Evolutionary conservation across 331 rosid species (phyloP), one percentile per base, ranked within the genome.

Genomic region (Malus hybrid): DNA sequence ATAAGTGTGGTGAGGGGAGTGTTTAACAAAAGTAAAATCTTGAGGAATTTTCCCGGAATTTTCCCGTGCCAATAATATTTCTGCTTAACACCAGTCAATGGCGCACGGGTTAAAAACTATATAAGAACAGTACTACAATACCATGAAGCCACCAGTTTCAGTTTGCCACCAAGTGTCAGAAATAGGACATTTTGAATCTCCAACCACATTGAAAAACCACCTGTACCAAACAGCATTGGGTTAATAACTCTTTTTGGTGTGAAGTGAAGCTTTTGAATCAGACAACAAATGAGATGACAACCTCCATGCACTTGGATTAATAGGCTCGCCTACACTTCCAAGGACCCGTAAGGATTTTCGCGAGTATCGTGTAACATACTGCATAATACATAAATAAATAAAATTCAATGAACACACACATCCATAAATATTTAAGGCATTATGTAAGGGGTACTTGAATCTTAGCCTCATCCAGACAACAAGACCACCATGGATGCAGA

Each of bases 121-220:
- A 56, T 24, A 64, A 72, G 71, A 57, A 77, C 20, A 76, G 55
- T 83, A 69, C 71, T 65, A 79, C 52, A 80, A 65, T 90, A 94
- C 97, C 99, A 94, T 87, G 85, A 92, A 92, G 81, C 99, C 99
- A 83, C 97, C 97, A 10, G 99, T 92, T 90, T 95, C 99, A 52
- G 97, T 95, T 84, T 95, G 99, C 99, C 99, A 95, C 99, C 99
- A 95, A 50, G 97, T 95, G 81, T 95, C 99, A 67, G 97, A 95
- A 81, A 92, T 90, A 67, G 99, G 99, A 85, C 99, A 95, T 79
- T 89, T 87, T 31, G 97, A 85, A 83, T 90, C 93, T 80, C 99
- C 99, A 76, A 95, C 93, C 64, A 90, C 84, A 76, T 95, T 90
- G 86, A 77, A 95, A 83, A 83, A 92, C 99, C 99, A 95, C 84